Evolutionary conservation across 768 basidiomycete species (phyloP).

Genomic region (Naematelia aurantialba): DNA sequence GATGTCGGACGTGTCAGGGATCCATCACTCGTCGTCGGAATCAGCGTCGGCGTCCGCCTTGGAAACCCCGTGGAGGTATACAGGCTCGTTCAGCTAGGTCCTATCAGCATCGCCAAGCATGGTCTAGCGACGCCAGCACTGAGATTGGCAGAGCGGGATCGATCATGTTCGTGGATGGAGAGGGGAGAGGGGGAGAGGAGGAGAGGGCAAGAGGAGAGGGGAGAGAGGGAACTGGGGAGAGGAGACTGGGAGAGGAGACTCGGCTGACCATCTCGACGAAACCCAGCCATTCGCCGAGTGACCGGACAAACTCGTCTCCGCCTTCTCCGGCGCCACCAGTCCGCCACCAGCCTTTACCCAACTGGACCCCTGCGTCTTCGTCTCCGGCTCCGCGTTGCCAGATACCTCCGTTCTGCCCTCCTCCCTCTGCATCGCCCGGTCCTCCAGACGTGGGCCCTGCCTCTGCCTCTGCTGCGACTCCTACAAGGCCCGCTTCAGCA

Average conservation of each 20-base stretch:
- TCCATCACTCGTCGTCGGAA: slow-evolving; percentile 16
- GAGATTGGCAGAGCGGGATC: too few relatives aligned
- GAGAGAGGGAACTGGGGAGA: too few relatives aligned
- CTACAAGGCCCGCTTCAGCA: not conserved
- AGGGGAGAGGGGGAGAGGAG: not conserved
- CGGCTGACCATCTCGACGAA: slow-evolving; percentile 35
- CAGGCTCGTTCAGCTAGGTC: slow-evolving; percentile 35
- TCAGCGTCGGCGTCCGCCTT: slow-evolving; percentile 22
- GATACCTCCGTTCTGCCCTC: too few relatives aligned
- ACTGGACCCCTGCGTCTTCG: slow-evolving; percentile 7
- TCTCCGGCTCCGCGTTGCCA: too few relatives aligned
- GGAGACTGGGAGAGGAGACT: not conserved
- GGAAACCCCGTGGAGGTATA: slow-evolving; percentile 26
- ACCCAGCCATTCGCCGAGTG: slow-evolving; percentile 41
- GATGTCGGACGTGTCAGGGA: too few relatives aligned
- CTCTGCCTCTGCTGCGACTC: too few relatives aligned
- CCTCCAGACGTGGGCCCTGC: too few relatives aligned
- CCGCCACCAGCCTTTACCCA: slow-evolving; percentile 39
- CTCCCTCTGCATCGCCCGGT: not conserved
- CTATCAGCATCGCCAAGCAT: too few relatives aligned
- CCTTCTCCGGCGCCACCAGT: slow-evolving; percentile 40
- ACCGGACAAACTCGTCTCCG: slow-evolving; percentile 40
- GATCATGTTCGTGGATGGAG: not conserved
- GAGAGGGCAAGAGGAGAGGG: not conserved
- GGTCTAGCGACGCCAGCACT: too few relatives aligned